A percentile compares a stretch with the other conserved stretches of the same genome.
Evolutionary conservation across 148 eudicot species (phyloP).

Genomic region (Amaranthus palmeri): DNA sequence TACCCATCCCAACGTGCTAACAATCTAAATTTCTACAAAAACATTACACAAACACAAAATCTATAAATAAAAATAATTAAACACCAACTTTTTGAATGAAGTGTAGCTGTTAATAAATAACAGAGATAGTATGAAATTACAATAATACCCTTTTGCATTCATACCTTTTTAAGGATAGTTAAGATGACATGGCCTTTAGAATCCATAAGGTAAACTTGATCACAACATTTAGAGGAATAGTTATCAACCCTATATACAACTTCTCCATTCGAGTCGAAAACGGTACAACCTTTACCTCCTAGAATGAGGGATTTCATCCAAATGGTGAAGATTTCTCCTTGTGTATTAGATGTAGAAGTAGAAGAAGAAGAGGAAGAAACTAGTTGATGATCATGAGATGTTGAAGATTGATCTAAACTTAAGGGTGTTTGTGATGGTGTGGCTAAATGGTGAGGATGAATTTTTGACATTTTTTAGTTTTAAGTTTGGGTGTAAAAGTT

Average conservation of each 20-base stretch:
- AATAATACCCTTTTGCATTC: not conserved
- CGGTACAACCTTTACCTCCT: slow-evolving; percentile 46
- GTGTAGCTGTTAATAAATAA: too few species aligned
- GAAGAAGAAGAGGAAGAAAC: slow-evolving; percentile 16
- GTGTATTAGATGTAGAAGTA: not conserved
- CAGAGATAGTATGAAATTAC: not conserved
- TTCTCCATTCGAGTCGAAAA: slow-evolving; percentile 41
- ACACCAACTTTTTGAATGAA: not conserved
- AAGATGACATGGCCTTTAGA: slow-evolving; percentile 36
- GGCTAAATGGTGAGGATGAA: slow-evolving; percentile 33
- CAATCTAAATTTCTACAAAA: slow-evolving; percentile 29
- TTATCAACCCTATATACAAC: slow-evolving; percentile 47
- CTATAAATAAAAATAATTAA: not conserved
- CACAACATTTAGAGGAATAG: slow-evolving; percentile 28
- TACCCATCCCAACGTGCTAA: slow-evolving; percentile 39
- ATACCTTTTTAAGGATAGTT: slow-evolving; percentile 42
- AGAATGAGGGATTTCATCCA: slow-evolving; percentile 50
- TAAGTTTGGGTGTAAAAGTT: slow-evolving; percentile 3
- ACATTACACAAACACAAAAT: not conserved
- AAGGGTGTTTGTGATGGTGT: slow-evolving; percentile 5
- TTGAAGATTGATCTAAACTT: not conserved
- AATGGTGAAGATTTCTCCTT: slow-evolving; percentile 31
- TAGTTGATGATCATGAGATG: slow-evolving; percentile 1
- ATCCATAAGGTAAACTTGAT: slow-evolving; percentile 45
- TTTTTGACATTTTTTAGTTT: slow-evolving; percentile 28